A percentile compares a stretch with the other conserved stretches of the same genome.
Evolutionary conservation across 306 rosid genomes (phyloP).

Genomic region (Castanea crenata): DNA sequence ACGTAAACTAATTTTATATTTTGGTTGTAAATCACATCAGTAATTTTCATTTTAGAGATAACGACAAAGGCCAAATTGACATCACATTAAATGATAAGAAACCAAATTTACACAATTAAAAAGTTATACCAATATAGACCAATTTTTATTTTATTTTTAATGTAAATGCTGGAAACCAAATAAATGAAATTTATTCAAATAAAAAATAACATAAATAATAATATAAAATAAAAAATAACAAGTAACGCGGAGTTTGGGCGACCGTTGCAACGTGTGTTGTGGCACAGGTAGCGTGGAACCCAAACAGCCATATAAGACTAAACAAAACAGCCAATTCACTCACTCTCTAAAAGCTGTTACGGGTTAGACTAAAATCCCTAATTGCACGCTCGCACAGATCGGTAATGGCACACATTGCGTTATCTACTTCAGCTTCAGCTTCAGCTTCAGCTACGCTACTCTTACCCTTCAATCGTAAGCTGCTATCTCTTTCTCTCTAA

Average conservation of each 20-base stretch:
- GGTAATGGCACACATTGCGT: conserved; percentile 38
- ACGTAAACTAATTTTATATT: no score
- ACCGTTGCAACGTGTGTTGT: no score
- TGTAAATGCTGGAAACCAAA: no score
- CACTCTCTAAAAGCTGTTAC: background rate
- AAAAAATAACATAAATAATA: no score
- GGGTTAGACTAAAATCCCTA: background rate
- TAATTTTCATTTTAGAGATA: no score
- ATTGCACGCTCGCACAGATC: background rate
- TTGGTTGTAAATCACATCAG: no score
- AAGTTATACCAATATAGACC: no score
- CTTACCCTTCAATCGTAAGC: conserved; percentile 40
- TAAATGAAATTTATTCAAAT: no score
- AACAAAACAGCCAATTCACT: background rate
- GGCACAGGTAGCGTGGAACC: conserved; percentile 30
- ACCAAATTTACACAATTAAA: no score
- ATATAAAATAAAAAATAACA: no score
- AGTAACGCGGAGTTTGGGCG: no score
- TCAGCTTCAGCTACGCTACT: conserved; percentile 1
- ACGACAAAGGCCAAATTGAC: fast-evolving
- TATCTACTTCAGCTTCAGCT: conserved; percentile 41
- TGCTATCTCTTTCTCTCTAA: conserved; percentile 5
- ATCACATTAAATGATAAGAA: fast-evolving
- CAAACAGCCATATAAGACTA: background rate
- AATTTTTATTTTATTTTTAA: no score